Base-by-base conservation (phyloP, 768 basidiomycete species). In the Postia placenta region DNA sequence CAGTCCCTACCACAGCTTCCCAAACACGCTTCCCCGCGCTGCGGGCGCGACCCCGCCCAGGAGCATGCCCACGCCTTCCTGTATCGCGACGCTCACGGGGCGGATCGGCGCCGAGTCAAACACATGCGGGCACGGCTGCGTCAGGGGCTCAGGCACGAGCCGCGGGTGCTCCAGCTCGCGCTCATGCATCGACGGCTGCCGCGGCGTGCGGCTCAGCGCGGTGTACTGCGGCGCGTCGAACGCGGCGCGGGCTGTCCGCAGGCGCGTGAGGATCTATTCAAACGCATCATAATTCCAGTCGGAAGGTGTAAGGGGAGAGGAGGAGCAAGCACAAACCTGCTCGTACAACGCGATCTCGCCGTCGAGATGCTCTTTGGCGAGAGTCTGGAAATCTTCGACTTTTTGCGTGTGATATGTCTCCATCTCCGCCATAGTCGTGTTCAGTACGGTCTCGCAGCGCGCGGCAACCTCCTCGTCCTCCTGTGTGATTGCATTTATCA, bases 371-470 rank as follows among this genome's bases (percentile, higher is more conserved):
- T 85, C 84, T 50, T 71, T 78, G 3, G 79, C 68, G 12, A 87
- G 53, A 1, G 61, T 66, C 14, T 69, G 64, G 52, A 92, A 81
- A 56, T 91, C 87, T 58, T 87, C 85, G 5, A 64, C 60, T 63
- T 89, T 87, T 63, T 89, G 85, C 0, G 69, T 65, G 60, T 90
- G 87, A 56, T 90, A 87, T 1, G 76, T 80, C 43, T 88, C 85
- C 73, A 92, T 81, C 69, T 93, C 90, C 0, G 91, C 87, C 81
- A 91, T 84, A 1, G 90, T 92, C 7, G 81, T 82, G 63, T 93
- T 92, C 23, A 94, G 69, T 5, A 92, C 87, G 0, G 91, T 92
- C 66, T 94, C 91, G 62, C 87, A 92, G 17, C 91, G 79, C 2
- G 79, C 74, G 2, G 81, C 80, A 53, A 84, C 67, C 15, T 85